A percentile compares a stretch with the other conserved stretches of the same genome.
These are phyloP conservation scores for Hordeum vulgare DNA, from an alignment of 176 grass and related monocot genomes.

Conservation along the genomic window MorexV3_pseudomolecules_assembly NC_058519.1:23724561-23725060, in stretches of 20 bases:
- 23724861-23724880: constrained; percentile 7
- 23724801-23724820: background rate
- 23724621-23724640: background rate
- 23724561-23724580: background rate
- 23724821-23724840: background rate
- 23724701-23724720: constrained; percentile 3
- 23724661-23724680: background rate
- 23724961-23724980: background rate
- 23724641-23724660: background rate
- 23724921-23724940: background rate
- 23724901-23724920: background rate
- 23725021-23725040: too few relatives aligned
- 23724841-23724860: background rate
- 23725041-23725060: too few relatives aligned
- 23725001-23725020: too few relatives aligned
- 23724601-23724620: background rate
- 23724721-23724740: background rate
- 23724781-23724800: background rate
- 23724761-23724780: background rate
- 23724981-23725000: too few relatives aligned
- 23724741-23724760: background rate
- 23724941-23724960: background rate
- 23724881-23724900: background rate
- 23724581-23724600: background rate
- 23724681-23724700: rapidly evolving